Percentiles rank a stretch among this genome's conserved stretches.
Evolutionary conservation across 192 early-diverging fungal species (phyloP).

Genomic region (Coemansia sp.): DNA sequence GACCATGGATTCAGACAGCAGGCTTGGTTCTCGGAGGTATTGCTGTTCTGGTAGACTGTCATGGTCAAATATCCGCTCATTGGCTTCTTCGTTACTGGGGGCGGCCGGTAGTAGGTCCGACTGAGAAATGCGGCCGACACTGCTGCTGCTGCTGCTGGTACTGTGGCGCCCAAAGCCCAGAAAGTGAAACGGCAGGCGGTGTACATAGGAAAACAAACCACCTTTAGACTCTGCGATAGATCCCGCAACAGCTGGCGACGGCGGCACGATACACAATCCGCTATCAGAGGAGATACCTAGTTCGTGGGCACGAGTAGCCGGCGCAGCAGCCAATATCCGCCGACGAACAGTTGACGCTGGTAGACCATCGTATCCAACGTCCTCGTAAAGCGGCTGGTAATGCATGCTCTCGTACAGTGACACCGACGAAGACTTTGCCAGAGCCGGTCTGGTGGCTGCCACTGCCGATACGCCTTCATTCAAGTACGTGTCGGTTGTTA

Average conservation of each 20-base stretch:
- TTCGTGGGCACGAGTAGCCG: not conserved
- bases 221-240: not conserved
- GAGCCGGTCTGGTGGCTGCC: not conserved
- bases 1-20: slow-evolving; percentile 5
- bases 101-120: not conserved
- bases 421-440: slow-evolving; percentile 1
- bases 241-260: not conserved
- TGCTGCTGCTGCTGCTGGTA: slow-evolving; percentile 5
- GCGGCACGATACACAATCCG: not conserved
- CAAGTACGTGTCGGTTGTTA: not conserved
- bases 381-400: slow-evolving; percentile 8
- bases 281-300: not conserved
- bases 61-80: not conserved
- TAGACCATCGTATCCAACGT: not conserved
- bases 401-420: slow-evolving; percentile 8
- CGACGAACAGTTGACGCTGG: not conserved
- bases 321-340: not conserved
- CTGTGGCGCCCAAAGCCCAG: slow-evolving; percentile 8
- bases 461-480: not conserved
- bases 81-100: not conserved
- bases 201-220: slow-evolving; percentile 5
- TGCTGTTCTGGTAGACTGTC: not conserved
- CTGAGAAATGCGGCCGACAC: not conserved
- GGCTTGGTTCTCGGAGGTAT: not conserved
- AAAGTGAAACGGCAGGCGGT: slow-evolving; percentile 21